Base-by-base conservation (phyloP, 2,329 filamentous ascomycete genomes). In the Nannizziopsis barbatae region DNA sequence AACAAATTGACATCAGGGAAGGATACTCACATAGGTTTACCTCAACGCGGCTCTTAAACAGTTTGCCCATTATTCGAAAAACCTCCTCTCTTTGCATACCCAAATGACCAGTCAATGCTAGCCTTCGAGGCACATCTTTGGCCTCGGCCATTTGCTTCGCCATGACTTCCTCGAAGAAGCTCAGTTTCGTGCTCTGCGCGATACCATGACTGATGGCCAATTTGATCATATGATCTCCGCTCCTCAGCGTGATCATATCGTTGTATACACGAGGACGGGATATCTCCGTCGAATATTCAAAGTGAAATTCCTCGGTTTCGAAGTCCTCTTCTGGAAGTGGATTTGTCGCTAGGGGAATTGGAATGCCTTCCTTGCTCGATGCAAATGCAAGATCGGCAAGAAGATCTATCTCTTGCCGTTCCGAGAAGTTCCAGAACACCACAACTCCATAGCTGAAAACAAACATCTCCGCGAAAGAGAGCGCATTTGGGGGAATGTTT, bases 401-500 rank as follows among this genome's bases (percentile, higher is more conserved):
- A 41, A 96, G 86, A 59, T 95, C 89, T 66, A 95, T 95, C 65
- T 98, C 92, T 64, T 98, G 92, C 55, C 83, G 79, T 65, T 95
- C 89, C 9, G 86, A 90, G 58, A 98, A 95, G 65, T 98, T 98
- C 92, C 92, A 98, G 64, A 98, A 95, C 4, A 98, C 92, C 0
- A 92, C 90, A 0, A 98, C 90, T 15, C 92, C 92, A 61, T 98
- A 98, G 12, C 86, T 90, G 65, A 93, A 96, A 58, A 98, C 83
- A 62, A 95, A 96, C 79, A 96, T 86, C 68, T 98, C 92, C 37
- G 86, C 90, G 61, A 94, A 87, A 49, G 81, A 76, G 60, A 90
- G 81, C 32, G 82, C 79, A 60, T 87, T 80, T 5, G 84, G 77
- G 0, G 77, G 77, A 18, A 86, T 74, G 31, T 40, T 46, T 22